These are phyloP conservation scores for Delphinella strobiligena DNA, from an alignment of 2,329 filamentous ascomycete genomes.

Conservation along the genomic window DNA sequence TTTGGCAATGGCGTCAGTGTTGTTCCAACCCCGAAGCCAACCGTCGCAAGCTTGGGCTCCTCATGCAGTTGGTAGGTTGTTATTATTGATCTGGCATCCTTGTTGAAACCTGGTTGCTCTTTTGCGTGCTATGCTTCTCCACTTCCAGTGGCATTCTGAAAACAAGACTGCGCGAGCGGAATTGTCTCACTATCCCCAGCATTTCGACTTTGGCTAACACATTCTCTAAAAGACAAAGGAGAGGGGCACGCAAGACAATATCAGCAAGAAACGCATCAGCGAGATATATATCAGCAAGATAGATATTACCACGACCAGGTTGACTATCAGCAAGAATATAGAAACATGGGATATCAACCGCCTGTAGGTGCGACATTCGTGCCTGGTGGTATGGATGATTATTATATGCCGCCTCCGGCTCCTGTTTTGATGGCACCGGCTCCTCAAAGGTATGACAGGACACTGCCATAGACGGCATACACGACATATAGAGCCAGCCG, in stretches of 20 bases:
- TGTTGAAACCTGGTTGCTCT: not conserved
- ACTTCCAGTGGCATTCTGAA: not conserved
- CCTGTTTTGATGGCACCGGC: constrained; percentile 57
- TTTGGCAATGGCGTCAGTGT: not conserved
- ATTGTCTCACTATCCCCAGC: not conserved
- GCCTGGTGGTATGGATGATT: constrained; percentile 56
- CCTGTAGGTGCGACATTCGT: constrained; percentile 46
- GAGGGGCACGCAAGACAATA: not conserved
- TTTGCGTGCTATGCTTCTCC: not conserved
- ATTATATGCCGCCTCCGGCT: constrained; percentile 44
- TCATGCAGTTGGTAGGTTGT: not conserved
- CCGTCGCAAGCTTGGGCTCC: not conserved
- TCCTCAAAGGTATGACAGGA: constrained; percentile 47
- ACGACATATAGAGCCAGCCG: not conserved
- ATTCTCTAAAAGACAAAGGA: not conserved
- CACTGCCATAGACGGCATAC: not conserved
- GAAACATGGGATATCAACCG: not conserved
- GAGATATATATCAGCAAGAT: not conserved
- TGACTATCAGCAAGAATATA: not conserved
- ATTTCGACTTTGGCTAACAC: not conserved
- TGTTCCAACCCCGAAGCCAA: no score
- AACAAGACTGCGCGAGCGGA: not conserved
- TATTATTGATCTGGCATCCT: not conserved
- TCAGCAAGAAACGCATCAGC: not conserved
- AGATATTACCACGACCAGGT: not conserved